Conservation (phyloP, 768 basidiomycete genomes). For the Boletus eberwhitei region DNA sequence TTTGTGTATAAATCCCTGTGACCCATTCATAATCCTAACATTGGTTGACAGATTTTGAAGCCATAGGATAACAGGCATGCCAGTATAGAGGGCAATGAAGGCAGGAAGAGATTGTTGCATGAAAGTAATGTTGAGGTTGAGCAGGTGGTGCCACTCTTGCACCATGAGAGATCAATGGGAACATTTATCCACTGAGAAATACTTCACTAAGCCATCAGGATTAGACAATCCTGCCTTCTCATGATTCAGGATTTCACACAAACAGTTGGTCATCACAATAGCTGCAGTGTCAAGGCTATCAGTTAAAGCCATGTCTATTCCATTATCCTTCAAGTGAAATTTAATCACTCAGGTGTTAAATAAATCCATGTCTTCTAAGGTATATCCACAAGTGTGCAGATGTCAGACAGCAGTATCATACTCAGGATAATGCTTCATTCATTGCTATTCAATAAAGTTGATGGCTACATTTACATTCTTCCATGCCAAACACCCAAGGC, state of each 20-base stretch:
- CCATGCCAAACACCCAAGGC: not conserved
- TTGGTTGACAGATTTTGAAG: constrained; percentile 28
- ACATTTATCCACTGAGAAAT: too few relatives aligned
- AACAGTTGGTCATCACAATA: too few relatives aligned
- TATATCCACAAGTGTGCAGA: not conserved
- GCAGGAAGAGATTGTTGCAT: constrained; percentile 13
- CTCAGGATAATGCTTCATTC: not conserved
- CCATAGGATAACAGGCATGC: constrained; percentile 32
- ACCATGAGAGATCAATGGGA: too few relatives aligned
- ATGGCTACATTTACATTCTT: not conserved
- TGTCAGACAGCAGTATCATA: not conserved
- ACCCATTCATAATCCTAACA: constrained; percentile 30
- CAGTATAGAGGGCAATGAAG: constrained; percentile 21
- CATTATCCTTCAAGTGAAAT: too few relatives aligned
- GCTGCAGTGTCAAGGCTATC: too few relatives aligned
- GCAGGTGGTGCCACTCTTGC: too few relatives aligned
- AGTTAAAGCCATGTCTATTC: too few relatives aligned
- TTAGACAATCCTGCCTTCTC: too few relatives aligned
- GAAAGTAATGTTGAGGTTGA: not conserved
- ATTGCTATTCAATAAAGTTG: not conserved
- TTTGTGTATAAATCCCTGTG: constrained; percentile 23
- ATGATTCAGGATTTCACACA: too few relatives aligned
- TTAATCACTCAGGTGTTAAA: too few relatives aligned
- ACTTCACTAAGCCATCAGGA: too few relatives aligned
- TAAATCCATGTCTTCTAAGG: not conserved